Percentiles rank a stretch among this genome's conserved stretches.
These are phyloP conservation scores for Penicillium sp. DNA, from an alignment of 2,329 filamentous ascomycete species.

Conservation along the genomic window DNA sequence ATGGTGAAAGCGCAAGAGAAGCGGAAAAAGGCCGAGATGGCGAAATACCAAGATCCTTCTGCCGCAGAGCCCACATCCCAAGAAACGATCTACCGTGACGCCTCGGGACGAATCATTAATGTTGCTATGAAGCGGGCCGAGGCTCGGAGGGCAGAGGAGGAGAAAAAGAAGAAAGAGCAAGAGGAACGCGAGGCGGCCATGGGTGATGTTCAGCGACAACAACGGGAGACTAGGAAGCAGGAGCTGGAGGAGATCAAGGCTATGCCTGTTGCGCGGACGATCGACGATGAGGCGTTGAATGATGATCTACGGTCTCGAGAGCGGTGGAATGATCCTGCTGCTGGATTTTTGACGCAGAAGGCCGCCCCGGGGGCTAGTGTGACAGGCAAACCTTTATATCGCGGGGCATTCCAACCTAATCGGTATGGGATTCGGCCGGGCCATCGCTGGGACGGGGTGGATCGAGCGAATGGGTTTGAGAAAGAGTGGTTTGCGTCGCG, in stretches of 20 bases:
- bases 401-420: constrained; percentile 83
- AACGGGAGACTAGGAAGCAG: constrained; percentile 67
- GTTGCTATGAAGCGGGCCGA: constrained; percentile 88
- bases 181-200: constrained; percentile 72
- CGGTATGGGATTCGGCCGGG: constrained; percentile 91
- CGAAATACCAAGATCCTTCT: constrained; percentile 43
- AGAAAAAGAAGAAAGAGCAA: constrained; percentile 66
- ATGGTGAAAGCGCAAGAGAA: constrained; percentile 69
- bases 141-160: constrained; percentile 76
- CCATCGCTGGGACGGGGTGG: constrained; percentile 95
- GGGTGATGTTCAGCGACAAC: constrained; percentile 81
- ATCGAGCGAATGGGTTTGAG: constrained; percentile 92
- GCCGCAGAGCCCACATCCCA: constrained; percentile 55
- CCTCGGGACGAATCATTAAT: constrained; percentile 91
- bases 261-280: constrained; percentile 76
- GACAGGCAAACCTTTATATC: constrained; percentile 70
- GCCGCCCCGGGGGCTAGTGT: constrained; percentile 49
- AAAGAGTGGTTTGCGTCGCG: constrained; percentile 87
- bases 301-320: constrained; percentile 74
- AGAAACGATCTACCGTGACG: constrained; percentile 94
- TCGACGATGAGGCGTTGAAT: constrained; percentile 88
- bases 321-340: constrained; percentile 94
- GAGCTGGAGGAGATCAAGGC: constrained; percentile 78
- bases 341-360: constrained; percentile 69
- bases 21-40: constrained; percentile 51